Base-by-base conservation (phyloP, 2,329 filamentous ascomycete species). In the Drechmeria coniospora region DNA sequence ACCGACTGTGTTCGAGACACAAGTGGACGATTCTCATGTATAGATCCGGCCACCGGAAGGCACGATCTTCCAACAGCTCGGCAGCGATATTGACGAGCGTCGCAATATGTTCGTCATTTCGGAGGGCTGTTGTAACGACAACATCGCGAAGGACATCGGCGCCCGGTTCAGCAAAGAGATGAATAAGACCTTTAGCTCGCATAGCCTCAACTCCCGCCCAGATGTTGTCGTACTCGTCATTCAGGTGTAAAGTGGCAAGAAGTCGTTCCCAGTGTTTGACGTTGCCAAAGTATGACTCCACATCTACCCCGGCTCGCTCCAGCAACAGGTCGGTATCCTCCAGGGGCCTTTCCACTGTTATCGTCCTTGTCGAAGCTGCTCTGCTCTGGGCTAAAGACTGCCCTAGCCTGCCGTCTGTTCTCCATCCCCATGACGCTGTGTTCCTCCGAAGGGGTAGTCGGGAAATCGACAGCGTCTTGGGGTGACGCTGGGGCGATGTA, bases 21-120 rank as follows among this genome's bases (percentile, higher is more conserved):
- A 50, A 48, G 13, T 54, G 45, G 12, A 72, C 39, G 9, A 61
- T 38, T n/a, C 49, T 59, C n/a, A 46, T 43, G 36, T 71, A 69
- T 3, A 69, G 42, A 9, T 54, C 41, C 2, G 66, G 65, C 66
- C 65, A 71, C 22, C 43, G 44, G 9, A 54, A 54, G 17, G 43
- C 36, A 27, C 57, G 47, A 3, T 47, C 33, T 3, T 47, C 40
- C 17, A 46, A 42, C 30, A 70, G 55, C 44, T 39, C 26, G 20
- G 42, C 32, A 4, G 43, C 47, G 15, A 41, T 35, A n/a, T 32
- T 25, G 27, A 50, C 39, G 21, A 53, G 31, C 14, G 36, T 25
- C 8, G 36, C 29, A 27, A 51, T 40, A 20, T 44, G 41, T 8
- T 26, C 29, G 18, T 44, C 34, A 12, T 43, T 27, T 10, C 33